Base-by-base conservation (phyloP, 2,329 filamentous ascomycete genomes). In the Leptoxyphium fumago region DNA sequence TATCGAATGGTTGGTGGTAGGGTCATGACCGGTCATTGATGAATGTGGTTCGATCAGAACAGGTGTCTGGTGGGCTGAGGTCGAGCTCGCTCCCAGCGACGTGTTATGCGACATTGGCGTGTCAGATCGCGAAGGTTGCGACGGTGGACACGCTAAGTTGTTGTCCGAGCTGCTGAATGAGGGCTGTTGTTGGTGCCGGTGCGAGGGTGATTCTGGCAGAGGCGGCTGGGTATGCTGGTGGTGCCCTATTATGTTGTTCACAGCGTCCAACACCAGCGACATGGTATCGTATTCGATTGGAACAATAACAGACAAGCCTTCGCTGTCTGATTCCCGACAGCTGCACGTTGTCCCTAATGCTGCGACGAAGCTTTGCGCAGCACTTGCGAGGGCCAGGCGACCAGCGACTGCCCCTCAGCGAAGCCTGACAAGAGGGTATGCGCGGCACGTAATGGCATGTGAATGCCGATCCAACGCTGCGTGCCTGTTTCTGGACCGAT, bases 231-330 rank as follows among this genome's bases (percentile, higher is more conserved):
- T 41, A 56, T 46, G 32, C 15, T 36, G 32, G 30, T 55, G 54
- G 30, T 55, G 54, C 40, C 50, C 50, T 48, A 59, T 59, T 53
- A 79, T 72, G 66, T 85, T 79, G 64, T 83, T 75, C 66, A 79
- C 77, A 68, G 79, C 79, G 70, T 89, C 84, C 66, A 77, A 64
- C 58, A 77, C 66, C 54, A 77, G 64, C 60, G 74, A 75, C 75
- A 78, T 78, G 61, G 69, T 74, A 67, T 64, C 64, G 52, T 54
- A 51, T 52, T 45, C 49, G 50, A 42, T 41, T 41, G 44, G 39
- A 43, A 44, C 40, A 18, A 21, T 13, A 2, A 21, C 13, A 4
- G 38, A 28, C 13, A 4, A 2, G 14, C 5, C 4, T 13, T 40
- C 13, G 13, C 3, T 15, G 32, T 13, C 32, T 36, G 9, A 15